Conservation (phyloP, 495 filamentous ascomycete genomes). For the Aspergillus kassunensis region DNA sequence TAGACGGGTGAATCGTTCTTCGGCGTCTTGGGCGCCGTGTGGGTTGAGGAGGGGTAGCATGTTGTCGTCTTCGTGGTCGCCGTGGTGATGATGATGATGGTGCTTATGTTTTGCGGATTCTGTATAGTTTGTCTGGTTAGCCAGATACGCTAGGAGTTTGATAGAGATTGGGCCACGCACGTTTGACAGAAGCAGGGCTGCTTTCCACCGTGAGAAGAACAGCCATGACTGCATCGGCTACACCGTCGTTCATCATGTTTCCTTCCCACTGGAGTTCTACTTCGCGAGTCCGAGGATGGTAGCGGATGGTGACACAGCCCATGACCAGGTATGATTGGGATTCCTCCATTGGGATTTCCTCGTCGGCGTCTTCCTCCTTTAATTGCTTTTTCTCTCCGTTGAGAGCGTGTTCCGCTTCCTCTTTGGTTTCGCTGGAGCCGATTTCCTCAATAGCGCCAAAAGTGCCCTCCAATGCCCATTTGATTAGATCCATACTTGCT, state of each 20-base stretch:
- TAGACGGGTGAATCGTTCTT: constrained; percentile 74
- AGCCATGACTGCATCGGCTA: constrained; percentile 92
- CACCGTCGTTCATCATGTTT: constrained; percentile 94
- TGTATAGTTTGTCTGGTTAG: constrained; percentile 20
- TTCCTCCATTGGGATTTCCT: constrained; percentile 43
- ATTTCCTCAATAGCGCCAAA: constrained; percentile 83
- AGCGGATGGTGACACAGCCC: constrained; percentile 79
- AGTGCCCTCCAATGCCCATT: constrained; percentile 90
- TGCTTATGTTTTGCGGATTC: constrained; percentile 54
- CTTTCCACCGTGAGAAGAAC: constrained; percentile 86
- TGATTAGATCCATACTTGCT: constrained; percentile 84
- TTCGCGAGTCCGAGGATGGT: constrained; percentile 60
- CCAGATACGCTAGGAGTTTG: neutral
- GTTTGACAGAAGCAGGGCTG: constrained; percentile 89
- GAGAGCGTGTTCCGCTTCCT: constrained; percentile 18
- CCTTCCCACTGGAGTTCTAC: constrained; percentile 96
- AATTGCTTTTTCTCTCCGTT: constrained; percentile 34
- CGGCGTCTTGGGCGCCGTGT: constrained; percentile 63
- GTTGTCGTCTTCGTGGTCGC: constrained; percentile 23
- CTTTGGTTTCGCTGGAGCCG: constrained; percentile 35
- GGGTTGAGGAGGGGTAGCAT: constrained; percentile 53
- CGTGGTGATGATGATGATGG: constrained; percentile 59
- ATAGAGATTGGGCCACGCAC: constrained; percentile 44
- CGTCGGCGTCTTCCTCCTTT: constrained; percentile 46
- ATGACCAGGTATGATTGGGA: constrained; percentile 70